A percentile compares a stretch with the other conserved stretches of the same genome.
Conservation (phyloP, 1,284 basidiomycete genomes). For the Cerioporus squamosus region DNA sequence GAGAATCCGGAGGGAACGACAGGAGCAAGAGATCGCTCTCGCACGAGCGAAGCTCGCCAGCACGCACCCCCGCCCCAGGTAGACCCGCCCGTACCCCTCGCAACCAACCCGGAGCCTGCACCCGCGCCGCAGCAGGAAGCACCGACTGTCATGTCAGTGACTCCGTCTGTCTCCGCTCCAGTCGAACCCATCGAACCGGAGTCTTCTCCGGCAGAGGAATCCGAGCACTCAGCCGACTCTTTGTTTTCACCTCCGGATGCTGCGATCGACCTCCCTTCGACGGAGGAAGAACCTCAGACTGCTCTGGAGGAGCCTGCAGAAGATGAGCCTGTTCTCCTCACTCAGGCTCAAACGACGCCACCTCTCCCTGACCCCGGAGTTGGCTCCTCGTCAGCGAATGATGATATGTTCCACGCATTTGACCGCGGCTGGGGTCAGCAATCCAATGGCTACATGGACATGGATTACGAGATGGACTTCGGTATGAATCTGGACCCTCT, state of each 20-base stretch:
- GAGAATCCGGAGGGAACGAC: slow-evolving; percentile 63
- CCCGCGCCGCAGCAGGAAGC: not conserved
- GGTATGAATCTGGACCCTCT: slow-evolving; percentile 49
- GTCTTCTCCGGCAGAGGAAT: slow-evolving; percentile 10
- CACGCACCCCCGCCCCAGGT: not conserved
- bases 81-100: not conserved
- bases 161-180: not conserved
- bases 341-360: not conserved
- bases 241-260: slow-evolving; percentile 28
- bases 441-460: slow-evolving; percentile 46
- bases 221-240: slow-evolving; percentile 27
- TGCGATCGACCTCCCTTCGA: slow-evolving; percentile 15
- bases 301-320: not conserved
- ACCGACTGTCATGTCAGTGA: not conserved
- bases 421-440: slow-evolving; percentile 46
- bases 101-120: not conserved
- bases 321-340: not conserved
- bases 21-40: slow-evolving; percentile 24
- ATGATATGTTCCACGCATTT: slow-evolving; percentile 31
- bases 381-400: slow-evolving; percentile 4
- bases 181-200: slow-evolving; percentile 15
- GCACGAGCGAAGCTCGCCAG: slow-evolving; percentile 15
- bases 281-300: slow-evolving; percentile 15
- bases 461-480: slow-evolving; percentile 45
- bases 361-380: not conserved